phyloP scores from a whole-genome alignment of 257 asterid species.

The Solanum dulcamara region DNA sequence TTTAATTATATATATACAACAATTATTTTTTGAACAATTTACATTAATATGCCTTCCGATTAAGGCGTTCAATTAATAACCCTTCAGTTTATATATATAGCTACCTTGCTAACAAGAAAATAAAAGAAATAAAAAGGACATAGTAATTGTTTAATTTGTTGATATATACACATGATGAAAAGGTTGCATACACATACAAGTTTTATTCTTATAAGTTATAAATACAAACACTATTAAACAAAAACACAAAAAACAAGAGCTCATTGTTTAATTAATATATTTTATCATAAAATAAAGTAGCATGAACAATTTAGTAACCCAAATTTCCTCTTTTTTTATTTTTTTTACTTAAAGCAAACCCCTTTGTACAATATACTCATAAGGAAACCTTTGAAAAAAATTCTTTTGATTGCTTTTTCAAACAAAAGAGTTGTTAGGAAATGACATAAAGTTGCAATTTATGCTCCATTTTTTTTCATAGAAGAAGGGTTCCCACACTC shows the following conservation, averaged over 20 bases:
- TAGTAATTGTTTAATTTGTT: too few species aligned
- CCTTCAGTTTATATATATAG: too few species aligned
- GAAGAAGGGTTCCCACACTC: not conserved
- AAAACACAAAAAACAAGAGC: not conserved
- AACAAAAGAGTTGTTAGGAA: not conserved
- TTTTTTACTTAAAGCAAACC: not conserved
- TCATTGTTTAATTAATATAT: not conserved
- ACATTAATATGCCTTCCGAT: not conserved
- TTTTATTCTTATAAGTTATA: not conserved
- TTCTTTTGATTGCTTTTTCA: not conserved
- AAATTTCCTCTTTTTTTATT: not conserved
- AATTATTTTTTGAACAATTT: not conserved
- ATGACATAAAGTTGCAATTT: not conserved
- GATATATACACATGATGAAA: too few species aligned
- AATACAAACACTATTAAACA: not conserved
- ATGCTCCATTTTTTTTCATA: not conserved
- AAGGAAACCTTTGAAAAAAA: not conserved
- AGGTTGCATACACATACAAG: not conserved
- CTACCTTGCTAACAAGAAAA: too few species aligned
- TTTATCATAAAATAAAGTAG: not conserved
- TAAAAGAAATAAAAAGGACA: too few species aligned
- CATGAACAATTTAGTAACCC: not conserved
- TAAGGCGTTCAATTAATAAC: too few species aligned
- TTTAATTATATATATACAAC: not conserved
- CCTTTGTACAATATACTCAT: not conserved